Percentiles rank a stretch among this genome's conserved stretches.
phyloP scores from a whole-genome alignment of 2,329 filamentous ascomycete species.

The Xylariaceae sp. region DNA sequence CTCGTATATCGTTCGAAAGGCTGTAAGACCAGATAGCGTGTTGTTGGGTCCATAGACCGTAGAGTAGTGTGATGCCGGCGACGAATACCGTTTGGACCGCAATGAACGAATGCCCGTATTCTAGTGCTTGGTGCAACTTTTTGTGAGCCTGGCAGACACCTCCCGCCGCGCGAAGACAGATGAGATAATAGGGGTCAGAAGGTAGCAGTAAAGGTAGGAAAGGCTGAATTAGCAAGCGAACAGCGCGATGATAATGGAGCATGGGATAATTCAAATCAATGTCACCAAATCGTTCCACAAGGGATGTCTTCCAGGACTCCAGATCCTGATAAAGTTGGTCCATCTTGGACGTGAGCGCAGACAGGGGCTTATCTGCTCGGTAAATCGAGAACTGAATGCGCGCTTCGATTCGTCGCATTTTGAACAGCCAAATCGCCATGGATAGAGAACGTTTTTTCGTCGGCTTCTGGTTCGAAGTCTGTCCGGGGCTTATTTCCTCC shows the following conservation, averaged over 20 bases:
- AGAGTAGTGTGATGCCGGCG: conserved; percentile 37
- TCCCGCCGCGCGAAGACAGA: conserved; percentile 37
- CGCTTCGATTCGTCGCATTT: conserved; percentile 43
- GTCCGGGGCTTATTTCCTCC: conserved; percentile 5
- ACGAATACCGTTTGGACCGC: conserved; percentile 41
- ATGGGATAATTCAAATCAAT: conserved; percentile 43
- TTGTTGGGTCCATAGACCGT: conserved; percentile 39
- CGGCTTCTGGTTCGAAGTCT: conserved; percentile 1
- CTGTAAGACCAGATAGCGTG: conserved; percentile 43
- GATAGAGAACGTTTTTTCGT: conserved; percentile 31
- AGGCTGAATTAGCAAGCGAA: conserved; percentile 46
- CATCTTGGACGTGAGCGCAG: conserved; percentile 43
- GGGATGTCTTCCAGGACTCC: conserved; percentile 42
- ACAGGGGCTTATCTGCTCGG: conserved; percentile 42
- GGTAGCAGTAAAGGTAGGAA: conserved; percentile 43
- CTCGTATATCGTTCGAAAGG: conserved; percentile 45
- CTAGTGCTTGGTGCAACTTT: conserved; percentile 36
- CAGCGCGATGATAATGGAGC: conserved; percentile 45
- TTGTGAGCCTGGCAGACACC: conserved; percentile 41
- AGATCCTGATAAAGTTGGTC: conserved; percentile 41
- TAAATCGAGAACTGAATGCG: conserved; percentile 49
- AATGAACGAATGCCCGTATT: conserved; percentile 40
- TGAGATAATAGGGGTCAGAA: conserved; percentile 42
- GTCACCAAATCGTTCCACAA: conserved; percentile 32
- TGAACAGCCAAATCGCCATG: conserved; percentile 40